phyloP scores from a whole-genome alignment of 1,284 basidiomycete species.

The Termitomyces sp. region DNA sequence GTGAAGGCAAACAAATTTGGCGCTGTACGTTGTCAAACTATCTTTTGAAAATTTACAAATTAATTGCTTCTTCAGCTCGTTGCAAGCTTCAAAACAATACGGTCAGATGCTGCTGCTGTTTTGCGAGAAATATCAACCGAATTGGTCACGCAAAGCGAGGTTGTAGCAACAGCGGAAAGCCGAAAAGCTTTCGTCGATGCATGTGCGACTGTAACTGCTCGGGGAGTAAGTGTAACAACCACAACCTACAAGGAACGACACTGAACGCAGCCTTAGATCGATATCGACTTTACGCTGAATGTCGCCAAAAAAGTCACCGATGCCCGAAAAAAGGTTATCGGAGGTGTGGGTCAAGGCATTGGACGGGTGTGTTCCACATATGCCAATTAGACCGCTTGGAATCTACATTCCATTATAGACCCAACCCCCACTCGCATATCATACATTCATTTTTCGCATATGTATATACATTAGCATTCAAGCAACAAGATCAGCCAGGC shows the following conservation, averaged over 20 bases:
- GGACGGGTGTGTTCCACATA: slow-evolving; percentile 47
- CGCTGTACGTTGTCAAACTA: slow-evolving; percentile 35
- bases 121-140: slow-evolving; percentile 53
- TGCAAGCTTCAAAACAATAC: slow-evolving; percentile 57
- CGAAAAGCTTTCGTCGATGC: slow-evolving; percentile 48
- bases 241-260: not conserved
- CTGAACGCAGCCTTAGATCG: slow-evolving; percentile 38
- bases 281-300: slow-evolving; percentile 57
- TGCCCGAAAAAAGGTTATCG: slow-evolving; percentile 62
- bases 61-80: slow-evolving; percentile 42
- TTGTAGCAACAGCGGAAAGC: slow-evolving; percentile 44
- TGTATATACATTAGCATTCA: slow-evolving; percentile 2
- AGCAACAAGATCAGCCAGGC: not conserved
- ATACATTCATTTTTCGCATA: not conserved
- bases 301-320: slow-evolving; percentile 63
- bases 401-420: not conserved
- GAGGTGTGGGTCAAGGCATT: slow-evolving; percentile 67
- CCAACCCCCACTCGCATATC: slow-evolving; percentile 1
- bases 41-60: slow-evolving; percentile 4
- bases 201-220: slow-evolving; percentile 37
- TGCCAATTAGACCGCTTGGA: slow-evolving; percentile 17
- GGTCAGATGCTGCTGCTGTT: slow-evolving; percentile 42
- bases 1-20: slow-evolving; percentile 72
- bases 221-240: slow-evolving; percentile 34
- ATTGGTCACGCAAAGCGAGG: slow-evolving; percentile 46